Evolutionary conservation across 495 filamentous ascomycete genomes (phyloP).

Genomic region (Penicillium alfredii): DNA sequence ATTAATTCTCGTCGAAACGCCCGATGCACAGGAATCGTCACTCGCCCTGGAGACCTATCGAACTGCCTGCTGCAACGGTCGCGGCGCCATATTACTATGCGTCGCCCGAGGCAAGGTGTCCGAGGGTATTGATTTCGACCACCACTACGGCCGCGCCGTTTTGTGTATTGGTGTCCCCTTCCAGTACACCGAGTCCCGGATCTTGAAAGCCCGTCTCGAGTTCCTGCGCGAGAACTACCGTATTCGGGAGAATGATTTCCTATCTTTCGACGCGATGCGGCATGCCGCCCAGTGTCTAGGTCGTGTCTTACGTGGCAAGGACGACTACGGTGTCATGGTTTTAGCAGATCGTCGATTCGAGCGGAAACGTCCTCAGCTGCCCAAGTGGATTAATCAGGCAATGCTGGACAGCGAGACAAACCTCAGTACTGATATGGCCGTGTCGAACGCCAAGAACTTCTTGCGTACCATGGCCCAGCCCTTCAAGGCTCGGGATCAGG

Average conservation of each 20-base stretch:
- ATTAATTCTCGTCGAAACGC: slow-evolving; percentile 94
- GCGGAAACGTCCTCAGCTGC: slow-evolving; percentile 82
- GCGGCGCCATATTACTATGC: slow-evolving; percentile 87
- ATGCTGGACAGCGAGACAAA: slow-evolving; percentile 78
- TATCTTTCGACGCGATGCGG: slow-evolving; percentile 98
- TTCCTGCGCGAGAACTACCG: slow-evolving; percentile 96
- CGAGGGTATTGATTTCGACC: slow-evolving; percentile 98
- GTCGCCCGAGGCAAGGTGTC: slow-evolving; percentile 96
- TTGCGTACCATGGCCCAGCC: slow-evolving; percentile 85
- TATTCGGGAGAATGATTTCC: slow-evolving; percentile 94
- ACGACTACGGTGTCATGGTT: slow-evolving; percentile 99
- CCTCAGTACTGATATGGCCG: slow-evolving; percentile 91
- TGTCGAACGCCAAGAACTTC: slow-evolving; percentile 83
- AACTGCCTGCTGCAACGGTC: slow-evolving; percentile 93
- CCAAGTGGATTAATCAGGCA: slow-evolving; percentile 94
- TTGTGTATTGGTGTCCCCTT: slow-evolving; percentile 96
- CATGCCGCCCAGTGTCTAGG: slow-evolving; percentile 96
- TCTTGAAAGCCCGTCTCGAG: slow-evolving; percentile 91
- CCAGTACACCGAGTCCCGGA: slow-evolving; percentile 97
- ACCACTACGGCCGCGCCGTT: slow-evolving; percentile 96
- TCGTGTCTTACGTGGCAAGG: slow-evolving; percentile 91
- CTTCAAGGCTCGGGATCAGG: slow-evolving; percentile 74
- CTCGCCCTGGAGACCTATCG: slow-evolving; percentile 95
- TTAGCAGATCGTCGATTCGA: slow-evolving; percentile 87
- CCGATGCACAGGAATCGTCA: slow-evolving; percentile 93